A percentile compares a stretch with the other conserved stretches of the same genome.
Conservation (phyloP, 2,329 filamentous ascomycete species). For the Fusarium incarnatum region DNA sequence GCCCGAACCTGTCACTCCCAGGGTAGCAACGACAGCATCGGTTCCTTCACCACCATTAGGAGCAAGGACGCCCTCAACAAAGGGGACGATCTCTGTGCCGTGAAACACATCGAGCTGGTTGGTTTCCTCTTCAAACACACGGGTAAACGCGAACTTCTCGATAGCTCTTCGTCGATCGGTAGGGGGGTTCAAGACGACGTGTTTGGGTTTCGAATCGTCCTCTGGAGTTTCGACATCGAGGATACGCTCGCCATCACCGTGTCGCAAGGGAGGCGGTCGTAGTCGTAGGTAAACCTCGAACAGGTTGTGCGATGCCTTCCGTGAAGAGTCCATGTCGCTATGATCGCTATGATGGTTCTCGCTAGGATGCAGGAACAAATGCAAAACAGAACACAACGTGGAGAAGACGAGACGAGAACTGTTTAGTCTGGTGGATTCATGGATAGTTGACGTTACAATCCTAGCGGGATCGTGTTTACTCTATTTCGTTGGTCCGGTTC, state of each 20-base stretch:
- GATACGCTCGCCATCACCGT: slow-evolving; percentile 71
- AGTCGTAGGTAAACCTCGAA: slow-evolving; percentile 94
- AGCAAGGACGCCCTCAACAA: slow-evolving; percentile 85
- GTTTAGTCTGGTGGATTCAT: slow-evolving; percentile 39
- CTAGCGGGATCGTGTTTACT: slow-evolving; percentile 27
- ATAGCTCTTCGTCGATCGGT: slow-evolving; percentile 88
- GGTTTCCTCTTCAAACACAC: slow-evolving; percentile 89
- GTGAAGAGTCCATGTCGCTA: slow-evolving; percentile 53
- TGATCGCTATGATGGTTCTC: slow-evolving; percentile 5
- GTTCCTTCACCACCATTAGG: slow-evolving; percentile 79
- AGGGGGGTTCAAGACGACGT: slow-evolving; percentile 83
- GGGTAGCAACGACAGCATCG: slow-evolving; percentile 88
- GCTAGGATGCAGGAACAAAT: slow-evolving; percentile 21
- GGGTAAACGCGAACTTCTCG: slow-evolving; percentile 94
- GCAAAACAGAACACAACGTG: slow-evolving; percentile 16
- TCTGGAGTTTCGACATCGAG: slow-evolving; percentile 77
- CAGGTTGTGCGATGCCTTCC: slow-evolving; percentile 64
- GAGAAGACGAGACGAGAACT: slow-evolving; percentile 17
- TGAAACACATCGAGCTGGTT: slow-evolving; percentile 89
- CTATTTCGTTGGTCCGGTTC: slow-evolving; percentile 4
- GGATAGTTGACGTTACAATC: slow-evolving; percentile 30
- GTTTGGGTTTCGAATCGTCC: slow-evolving; percentile 64
- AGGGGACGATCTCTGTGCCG: slow-evolving; percentile 76
- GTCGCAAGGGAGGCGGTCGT: slow-evolving; percentile 71
- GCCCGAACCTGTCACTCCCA: slow-evolving; percentile 95